Conservation (phyloP, 1,139 yeast genomes). For the Suhomyces atakaporum region DNA sequence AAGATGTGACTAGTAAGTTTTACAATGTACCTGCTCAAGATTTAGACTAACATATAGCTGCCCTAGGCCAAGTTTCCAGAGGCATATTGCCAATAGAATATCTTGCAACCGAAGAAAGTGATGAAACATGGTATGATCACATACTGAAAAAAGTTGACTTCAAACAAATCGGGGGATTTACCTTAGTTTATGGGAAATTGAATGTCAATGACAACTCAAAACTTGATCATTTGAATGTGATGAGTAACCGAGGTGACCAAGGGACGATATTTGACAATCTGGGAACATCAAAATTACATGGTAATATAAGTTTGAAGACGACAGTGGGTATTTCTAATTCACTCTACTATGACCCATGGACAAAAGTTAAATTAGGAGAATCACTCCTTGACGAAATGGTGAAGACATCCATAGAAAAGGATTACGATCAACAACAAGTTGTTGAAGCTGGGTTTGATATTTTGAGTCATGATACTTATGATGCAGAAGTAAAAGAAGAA, state of each 20-base stretch:
- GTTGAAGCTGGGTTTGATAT: slow-evolving; percentile 55
- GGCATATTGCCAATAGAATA: slow-evolving; percentile 69
- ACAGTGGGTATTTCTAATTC: slow-evolving; percentile 69
- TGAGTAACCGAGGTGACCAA: slow-evolving; percentile 53
- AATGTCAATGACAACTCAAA: slow-evolving; percentile 23
- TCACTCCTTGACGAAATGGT: slow-evolving; percentile 43
- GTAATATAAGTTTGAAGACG: slow-evolving; percentile 18
- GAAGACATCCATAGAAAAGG: slow-evolving; percentile 22
- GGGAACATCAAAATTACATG: slow-evolving; percentile 14
- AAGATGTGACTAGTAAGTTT: slow-evolving; percentile 24
- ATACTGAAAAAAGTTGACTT: slow-evolving; percentile 33
- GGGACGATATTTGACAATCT: slow-evolving; percentile 27
- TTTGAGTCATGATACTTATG: slow-evolving; percentile 50
- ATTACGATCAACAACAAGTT: slow-evolving; percentile 41
- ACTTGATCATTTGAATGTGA: slow-evolving; percentile 44
- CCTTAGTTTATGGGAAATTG: slow-evolving; percentile 70
- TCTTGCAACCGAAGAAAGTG: slow-evolving; percentile 41
- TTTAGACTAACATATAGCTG: slow-evolving; percentile 9
- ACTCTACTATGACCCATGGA: slow-evolving; percentile 67
- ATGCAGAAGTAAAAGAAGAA: slow-evolving; percentile 26
- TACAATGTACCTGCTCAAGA: neutral
- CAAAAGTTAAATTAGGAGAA: slow-evolving; percentile 61
- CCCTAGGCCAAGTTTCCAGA: slow-evolving; percentile 49
- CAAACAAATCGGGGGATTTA: slow-evolving; percentile 75
- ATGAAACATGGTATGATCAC: slow-evolving; percentile 51